Conservation (phyloP, 2,329 filamentous ascomycete species). For the Fusarium luffae region DNA sequence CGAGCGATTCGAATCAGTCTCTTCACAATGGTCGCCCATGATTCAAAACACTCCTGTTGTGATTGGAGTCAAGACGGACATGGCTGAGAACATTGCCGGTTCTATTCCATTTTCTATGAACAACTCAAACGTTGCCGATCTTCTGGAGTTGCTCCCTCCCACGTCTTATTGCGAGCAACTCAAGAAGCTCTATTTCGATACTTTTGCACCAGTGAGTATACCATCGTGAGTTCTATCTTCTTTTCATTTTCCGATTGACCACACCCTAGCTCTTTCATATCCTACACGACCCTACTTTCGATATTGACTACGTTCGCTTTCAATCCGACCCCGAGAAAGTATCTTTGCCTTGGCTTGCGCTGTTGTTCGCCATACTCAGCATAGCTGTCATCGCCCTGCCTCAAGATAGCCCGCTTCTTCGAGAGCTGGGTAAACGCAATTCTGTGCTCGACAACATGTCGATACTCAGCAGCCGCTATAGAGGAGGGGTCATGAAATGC, state of each 20-base stretch:
- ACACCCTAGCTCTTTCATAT: neutral
- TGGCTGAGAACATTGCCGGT: neutral
- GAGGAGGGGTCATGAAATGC: constrained; percentile 25
- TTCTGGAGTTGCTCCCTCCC: neutral
- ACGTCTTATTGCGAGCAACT: neutral
- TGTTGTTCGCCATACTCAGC: neutral
- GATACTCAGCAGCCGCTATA: constrained; percentile 7
- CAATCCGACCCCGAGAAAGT: neutral
- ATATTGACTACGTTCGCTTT: neutral
- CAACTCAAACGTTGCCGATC: neutral
- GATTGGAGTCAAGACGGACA: neutral
- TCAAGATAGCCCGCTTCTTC: neutral
- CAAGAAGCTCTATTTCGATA: neutral
- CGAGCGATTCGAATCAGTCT: constrained; percentile 18
- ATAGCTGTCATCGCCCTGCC: neutral
- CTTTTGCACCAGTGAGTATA: neutral
- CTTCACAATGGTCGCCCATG: constrained; percentile 20
- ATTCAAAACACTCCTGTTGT: neutral
- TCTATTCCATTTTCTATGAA: neutral
- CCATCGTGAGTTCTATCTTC: no score
- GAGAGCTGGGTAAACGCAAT: neutral
- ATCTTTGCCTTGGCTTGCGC: neutral
- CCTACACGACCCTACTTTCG: neutral
- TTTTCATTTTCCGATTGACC: neutral
- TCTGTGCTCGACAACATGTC: constrained; percentile 14